Base-by-base conservation (phyloP, 2,329 filamentous ascomycete species). In the Calonectria naviculata region DNA sequence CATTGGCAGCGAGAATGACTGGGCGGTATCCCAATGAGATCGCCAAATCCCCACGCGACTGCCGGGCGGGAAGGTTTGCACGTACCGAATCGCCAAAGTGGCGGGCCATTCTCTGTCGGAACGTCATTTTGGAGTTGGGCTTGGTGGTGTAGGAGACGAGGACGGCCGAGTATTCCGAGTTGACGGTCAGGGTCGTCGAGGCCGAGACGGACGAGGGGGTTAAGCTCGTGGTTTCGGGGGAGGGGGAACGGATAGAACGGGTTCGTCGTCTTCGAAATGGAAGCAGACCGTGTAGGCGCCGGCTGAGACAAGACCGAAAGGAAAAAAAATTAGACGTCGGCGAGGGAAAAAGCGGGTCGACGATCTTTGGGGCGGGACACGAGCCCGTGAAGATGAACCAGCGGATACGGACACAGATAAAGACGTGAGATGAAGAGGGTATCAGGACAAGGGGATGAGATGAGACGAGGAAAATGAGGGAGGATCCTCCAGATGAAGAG, bases 71-170 rank as follows among this genome's bases (percentile, higher is more conserved):
- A 72, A 72, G 73, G 68, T 67, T 68, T 67, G 71, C 71, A 80
- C 84, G 78, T 83, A 86, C 84, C 74, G 85, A 83, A 75, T 87
- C 85, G 78, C 85, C 85, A 71, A 87, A 85, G 62, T 85, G 85
- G 78, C 85, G 85, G 64, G 85, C 85, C 80, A 87, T 83, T 66
- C 82, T 81, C 74, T 84, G 80, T 65, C 83, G 79, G 70, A 84
- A 83, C 26, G 83, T 81, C 83, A 84, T 84, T 68, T 74, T 82
- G 60, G 66, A 65, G 56, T 74, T 73, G 63, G 75, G 73, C 44
- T 73, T 66, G 46, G 73, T 26, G 19, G 26, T 74, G 65, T 65
- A 24, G n/a, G 71, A 71, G 29, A 71, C 63, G 63, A 65, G 47
- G 61, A 58, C 42, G 58, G 72, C 24, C 70, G 70, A 29, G 66